Conservation (phyloP, 2,329 filamentous ascomycete species). For the Pyrenophora graminea region DNA sequence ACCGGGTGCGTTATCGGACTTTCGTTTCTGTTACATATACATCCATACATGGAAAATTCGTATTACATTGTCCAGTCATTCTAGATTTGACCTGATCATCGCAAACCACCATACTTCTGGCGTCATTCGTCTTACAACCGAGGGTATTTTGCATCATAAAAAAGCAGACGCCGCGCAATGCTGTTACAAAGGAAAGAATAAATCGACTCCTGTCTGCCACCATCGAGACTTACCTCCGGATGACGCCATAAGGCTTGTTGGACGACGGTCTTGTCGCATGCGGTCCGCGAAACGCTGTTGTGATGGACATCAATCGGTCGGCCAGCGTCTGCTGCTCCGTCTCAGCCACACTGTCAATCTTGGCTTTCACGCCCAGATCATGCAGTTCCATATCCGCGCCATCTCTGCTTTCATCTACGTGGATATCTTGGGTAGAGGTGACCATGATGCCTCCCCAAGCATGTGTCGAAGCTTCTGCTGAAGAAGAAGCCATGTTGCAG, state of each 20-base stretch:
- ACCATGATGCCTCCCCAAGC: conserved; percentile 48
- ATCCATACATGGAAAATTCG: not conserved
- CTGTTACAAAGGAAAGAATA: not conserved
- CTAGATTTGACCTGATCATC: too few relatives aligned
- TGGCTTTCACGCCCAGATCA: conserved; percentile 40
- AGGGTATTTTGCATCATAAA: not conserved
- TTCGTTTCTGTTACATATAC: not conserved
- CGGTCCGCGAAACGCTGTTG: conserved; percentile 35
- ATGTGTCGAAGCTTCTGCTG: conserved; percentile 15
- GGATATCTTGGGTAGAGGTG: conserved; percentile 43
- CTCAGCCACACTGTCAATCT: conserved; percentile 36
- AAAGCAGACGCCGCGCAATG: conserved; percentile 1
- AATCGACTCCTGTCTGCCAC: too few relatives aligned
- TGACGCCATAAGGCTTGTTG: conserved; percentile 5
- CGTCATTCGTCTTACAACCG: not conserved
- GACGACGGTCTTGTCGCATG: conserved; percentile 17
- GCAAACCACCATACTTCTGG: too few relatives aligned
- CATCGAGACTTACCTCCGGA: conserved; percentile 11
- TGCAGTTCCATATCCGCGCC: conserved; percentile 33
- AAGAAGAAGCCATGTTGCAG: conserved; percentile 2
- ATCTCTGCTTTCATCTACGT: conserved; percentile 33
- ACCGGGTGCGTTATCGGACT: conserved; percentile 17
- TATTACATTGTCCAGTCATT: not conserved
- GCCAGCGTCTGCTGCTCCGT: conserved; percentile 50
- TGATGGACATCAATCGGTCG: conserved; percentile 43